Evolutionary conservation across 805 yeast genomes (phyloP), one percentile per base, ranked within the genome.

Genomic region (Blastobotrys terrestris): DNA sequence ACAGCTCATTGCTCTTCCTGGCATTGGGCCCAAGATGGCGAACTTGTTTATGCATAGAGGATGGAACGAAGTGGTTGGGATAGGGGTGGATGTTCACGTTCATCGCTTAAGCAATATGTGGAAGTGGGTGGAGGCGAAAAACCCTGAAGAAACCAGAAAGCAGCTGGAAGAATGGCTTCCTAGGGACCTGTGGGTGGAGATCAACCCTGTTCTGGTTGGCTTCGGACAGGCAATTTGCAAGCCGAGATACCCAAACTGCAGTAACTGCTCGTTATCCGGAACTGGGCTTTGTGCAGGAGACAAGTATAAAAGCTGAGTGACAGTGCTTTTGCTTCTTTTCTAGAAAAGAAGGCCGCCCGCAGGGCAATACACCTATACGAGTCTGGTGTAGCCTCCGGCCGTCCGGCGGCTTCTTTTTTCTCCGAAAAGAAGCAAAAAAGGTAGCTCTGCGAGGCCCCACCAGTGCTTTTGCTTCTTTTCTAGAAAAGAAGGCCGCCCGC

Each of bases 21-120:
- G 98, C 0, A 95, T 91, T 2, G 98, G 98, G 0, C 96, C 96
- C 6, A 91, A 91, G 66, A 91, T 91, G 98, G 96, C 95, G 0
- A 85, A 79, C 64, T 69, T 91, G 41, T 75, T 91, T 1, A 71
- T 89, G 54, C 96, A 89, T 61, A 78, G 80, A 42, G 96, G 94
- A 0, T 90, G 97, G 97, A 71, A 72, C 18, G 72, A 75, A 43
- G 82, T 76, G 50, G 71, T 74, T 13, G 97, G 97, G 0, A 87
- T 91, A n/a, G 97, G 97, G 6, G 97, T 91, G 8, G 98, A 91
- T 65, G 91, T 88, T 2, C 98, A 91, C 67, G 81, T 91, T 50
- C 91, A 87, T 60, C 72, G 98, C 50, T 71, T 90, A 54, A 81
- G 90, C 0, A 81, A 80, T 53, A 77, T 85, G 81, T 89, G 90